Conservation (phyloP, 2,329 filamentous ascomycete species). For the Xylariaceae sp. region DNA sequence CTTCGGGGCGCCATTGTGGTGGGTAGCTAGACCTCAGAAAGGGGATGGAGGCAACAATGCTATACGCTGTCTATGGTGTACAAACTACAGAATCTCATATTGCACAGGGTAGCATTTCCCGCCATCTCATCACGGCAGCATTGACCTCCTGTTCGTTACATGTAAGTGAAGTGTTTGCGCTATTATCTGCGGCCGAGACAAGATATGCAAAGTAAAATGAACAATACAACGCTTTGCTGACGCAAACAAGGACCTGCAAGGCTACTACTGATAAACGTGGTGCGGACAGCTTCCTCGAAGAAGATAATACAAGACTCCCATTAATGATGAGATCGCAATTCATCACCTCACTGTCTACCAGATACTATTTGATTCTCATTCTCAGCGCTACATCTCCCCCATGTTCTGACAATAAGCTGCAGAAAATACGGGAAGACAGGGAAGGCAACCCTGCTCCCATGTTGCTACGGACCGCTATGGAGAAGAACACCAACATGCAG, state of each 20-base stretch:
- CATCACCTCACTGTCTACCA: constrained; percentile 9
- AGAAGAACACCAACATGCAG: not conserved
- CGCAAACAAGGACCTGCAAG: constrained; percentile 19
- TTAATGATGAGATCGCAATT: constrained; percentile 4
- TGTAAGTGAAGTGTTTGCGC: not conserved
- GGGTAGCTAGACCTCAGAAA: constrained; percentile 1
- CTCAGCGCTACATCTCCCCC: constrained; percentile 5
- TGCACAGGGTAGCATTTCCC: constrained; percentile 15
- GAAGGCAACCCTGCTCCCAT: constrained; percentile 11
- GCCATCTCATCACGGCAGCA: constrained; percentile 9
- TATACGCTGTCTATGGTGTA: constrained; percentile 7
- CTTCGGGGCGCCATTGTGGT: constrained; percentile 3
- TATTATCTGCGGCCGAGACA: constrained; percentile 6
- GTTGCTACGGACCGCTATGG: constrained; percentile 13
- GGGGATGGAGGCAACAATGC: constrained; percentile 5
- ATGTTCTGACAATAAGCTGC: constrained; percentile 6
- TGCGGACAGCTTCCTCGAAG: constrained; percentile 2
- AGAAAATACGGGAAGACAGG: constrained; percentile 12
- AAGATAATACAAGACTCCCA: not conserved
- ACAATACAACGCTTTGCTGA: constrained; percentile 23
- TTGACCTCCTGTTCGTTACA: constrained; percentile 12
- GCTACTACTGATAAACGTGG: constrained; percentile 22
- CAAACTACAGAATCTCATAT: constrained; percentile 18
- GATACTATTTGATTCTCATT: not conserved
- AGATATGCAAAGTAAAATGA: constrained; percentile 26